Evolutionary conservation across 2,329 filamentous ascomycete genomes (phyloP), one percentile per base, ranked within the genome.

Genomic region (Penicillium sclerotigenum): DNA sequence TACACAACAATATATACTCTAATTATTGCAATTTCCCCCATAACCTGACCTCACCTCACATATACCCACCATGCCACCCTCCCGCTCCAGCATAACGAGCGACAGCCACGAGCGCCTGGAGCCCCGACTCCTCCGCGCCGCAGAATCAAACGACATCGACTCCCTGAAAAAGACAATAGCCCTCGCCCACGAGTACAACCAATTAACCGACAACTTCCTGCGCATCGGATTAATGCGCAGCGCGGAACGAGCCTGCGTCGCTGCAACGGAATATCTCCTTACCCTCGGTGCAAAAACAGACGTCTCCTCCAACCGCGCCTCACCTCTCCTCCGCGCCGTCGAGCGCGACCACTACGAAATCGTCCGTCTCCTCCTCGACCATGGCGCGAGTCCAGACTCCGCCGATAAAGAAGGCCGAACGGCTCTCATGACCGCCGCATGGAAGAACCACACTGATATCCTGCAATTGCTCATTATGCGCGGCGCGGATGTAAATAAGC

Each of bases 361-460:
- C 7, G 69, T 80, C 38, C 70, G 70, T 55, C 60, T 81, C 45
- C 68, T 82, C 14, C 67, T 74, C 4, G 71, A 73, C 31, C 60
- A 70, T 36, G 70, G 71, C 10, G 70, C 70, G 1, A 65, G 65
- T 20, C 62, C 66, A 4, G 69, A 73, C 47, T 65, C 58, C n/a
- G 47, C 58, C 18, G 80, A 83, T 64, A 75, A 78, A 47, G 79
- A 77, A 54, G 74, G 75, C 5, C 67, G 75, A 16, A 77, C 75
- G 38, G 73, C 71, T 40, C 58, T 78, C 38, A 77, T 77, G 75
- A 76, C 72, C 2, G 76, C 76, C 5, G 75, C 76, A 8, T 77
- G 72, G 73, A 71, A 68, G 55, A 76, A 76, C 28, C 74, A 77
- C 56, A 67, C 67, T 47, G 67, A 74, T 46, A 63, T 77, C 1